phyloP scores from a whole-genome alignment of 306 rosid genomes.

The Begonia masoniana region DNA sequence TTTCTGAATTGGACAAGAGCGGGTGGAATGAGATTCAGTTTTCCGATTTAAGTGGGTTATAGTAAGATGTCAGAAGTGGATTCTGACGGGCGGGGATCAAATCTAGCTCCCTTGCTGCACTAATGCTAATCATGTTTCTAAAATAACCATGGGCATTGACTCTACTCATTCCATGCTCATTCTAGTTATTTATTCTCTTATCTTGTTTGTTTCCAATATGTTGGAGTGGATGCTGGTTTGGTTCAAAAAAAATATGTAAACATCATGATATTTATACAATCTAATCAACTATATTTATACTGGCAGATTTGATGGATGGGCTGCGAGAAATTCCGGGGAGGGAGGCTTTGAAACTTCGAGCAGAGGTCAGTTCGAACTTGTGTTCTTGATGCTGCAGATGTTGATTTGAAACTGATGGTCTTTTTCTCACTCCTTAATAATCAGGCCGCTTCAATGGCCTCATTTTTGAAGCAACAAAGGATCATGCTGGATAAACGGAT shows the following conservation, averaged over 20 bases:
- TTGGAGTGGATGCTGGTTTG: no score
- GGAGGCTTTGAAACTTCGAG: conserved; percentile 69
- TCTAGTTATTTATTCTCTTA: no score
- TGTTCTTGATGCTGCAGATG: neutral
- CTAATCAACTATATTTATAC: neutral
- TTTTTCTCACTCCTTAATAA: neutral
- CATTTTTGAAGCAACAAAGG: conserved; percentile 47
- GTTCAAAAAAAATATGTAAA: neutral
- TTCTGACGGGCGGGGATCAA: no score
- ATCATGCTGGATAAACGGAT: conserved; percentile 40
- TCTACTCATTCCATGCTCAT: no score
- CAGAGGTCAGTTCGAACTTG: conserved; percentile 39
- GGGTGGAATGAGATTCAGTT: no score
- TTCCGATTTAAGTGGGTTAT: no score
- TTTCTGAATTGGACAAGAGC: no score
- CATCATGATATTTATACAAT: neutral
- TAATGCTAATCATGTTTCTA: no score
- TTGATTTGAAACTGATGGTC: neutral
- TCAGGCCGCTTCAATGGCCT: conserved; percentile 67
- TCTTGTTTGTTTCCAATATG: no score
- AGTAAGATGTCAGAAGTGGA: no score
- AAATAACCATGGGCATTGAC: no score
- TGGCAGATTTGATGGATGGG: conserved; percentile 61
- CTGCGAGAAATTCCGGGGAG: conserved; percentile 67
- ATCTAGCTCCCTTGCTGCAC: no score